Conservation (phyloP, 495 filamentous ascomycete genomes). For the Penicillium atrosanguineum region DNA sequence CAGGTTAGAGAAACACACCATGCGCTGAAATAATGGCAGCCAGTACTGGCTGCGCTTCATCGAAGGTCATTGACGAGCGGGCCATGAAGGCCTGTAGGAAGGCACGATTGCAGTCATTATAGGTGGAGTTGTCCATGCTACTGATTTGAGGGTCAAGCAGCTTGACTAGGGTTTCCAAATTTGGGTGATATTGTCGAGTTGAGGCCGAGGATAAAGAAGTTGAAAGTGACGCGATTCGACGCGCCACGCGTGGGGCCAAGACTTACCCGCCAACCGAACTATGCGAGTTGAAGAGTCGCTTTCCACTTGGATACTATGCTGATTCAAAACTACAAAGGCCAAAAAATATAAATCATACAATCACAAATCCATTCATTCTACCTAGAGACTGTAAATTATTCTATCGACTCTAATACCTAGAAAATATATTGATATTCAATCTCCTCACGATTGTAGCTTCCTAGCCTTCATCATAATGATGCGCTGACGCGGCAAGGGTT, state of each 20-base stretch:
- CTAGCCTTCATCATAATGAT: too few relatives aligned
- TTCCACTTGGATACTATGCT: neutral
- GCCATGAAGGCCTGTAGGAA: conserved; percentile 90
- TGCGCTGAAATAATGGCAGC: conserved; percentile 68
- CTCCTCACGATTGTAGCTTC: too few relatives aligned
- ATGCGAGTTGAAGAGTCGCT: neutral
- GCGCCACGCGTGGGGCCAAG: conserved; percentile 21
- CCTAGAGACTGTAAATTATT: too few relatives aligned
- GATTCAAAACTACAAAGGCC: neutral
- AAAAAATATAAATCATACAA: too few relatives aligned
- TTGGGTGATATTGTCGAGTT: neutral
- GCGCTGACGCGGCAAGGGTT: too few relatives aligned
- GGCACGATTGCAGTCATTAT: conserved; percentile 76
- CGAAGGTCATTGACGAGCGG: conserved; percentile 69
- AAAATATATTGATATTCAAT: too few relatives aligned
- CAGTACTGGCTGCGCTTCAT: conserved; percentile 68
- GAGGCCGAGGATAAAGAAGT: neutral
- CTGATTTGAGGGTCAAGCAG: neutral
- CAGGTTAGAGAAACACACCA: conserved; percentile 23
- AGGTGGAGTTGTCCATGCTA: conserved; percentile 17
- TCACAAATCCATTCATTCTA: too few relatives aligned
- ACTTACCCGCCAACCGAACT: neutral
- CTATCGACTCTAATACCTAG: too few relatives aligned
- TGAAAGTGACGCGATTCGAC: conserved; percentile 18
- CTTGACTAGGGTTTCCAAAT: neutral